Evolutionary conservation across 768 basidiomycete genomes (phyloP), one percentile per base, ranked within the genome.

Genomic region (Hortiboletus campestris): DNA sequence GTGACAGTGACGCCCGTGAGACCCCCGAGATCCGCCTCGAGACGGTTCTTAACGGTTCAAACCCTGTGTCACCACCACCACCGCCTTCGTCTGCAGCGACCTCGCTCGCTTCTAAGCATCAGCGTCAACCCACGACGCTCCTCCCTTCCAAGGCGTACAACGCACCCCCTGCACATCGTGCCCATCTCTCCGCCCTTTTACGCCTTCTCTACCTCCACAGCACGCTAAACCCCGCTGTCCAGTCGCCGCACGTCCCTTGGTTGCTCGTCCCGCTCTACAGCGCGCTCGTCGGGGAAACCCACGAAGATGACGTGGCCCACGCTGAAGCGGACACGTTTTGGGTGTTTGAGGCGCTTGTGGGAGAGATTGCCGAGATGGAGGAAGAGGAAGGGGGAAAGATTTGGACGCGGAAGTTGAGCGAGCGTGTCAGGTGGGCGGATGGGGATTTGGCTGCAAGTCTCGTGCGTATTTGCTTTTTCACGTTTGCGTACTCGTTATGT

Each of bases 311-410:
- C 41, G 67, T 80, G 11, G 76, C 80, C 0, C 88, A 91, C 66
- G 79, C 79, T 6, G 90, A 92, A 68, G 89, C 90, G 2, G 90
- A 92, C 63, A 80, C 85, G 0, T 92, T 92, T 67, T 92, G 89
- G 90, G 63, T 91, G 6, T 87, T 91, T 52, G 88, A 91, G 67
- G 80, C 84, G 0, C 76, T 91, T 61, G 73, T 90, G 0, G 83
- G 84, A 28, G 89, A 91, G 63, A 81, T 91, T 46, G 75, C 81
- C 2, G 89, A 89, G 48, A 67, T 92, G n/a, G 85, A 86, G 56
- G 86, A 86, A 49, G 83, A 85, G 54, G 84, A 85, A 29, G 80
- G 80, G 16, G 81, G 80, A 8, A 78, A 73, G 46, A 41, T 77
- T 25, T 91, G 87, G 88, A 84, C 83, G 73, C 77, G 72, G 48